Evolutionary conservation across 1,139 yeast species (phyloP).

Genomic region (Zygosaccharomyces sapae): DNA sequence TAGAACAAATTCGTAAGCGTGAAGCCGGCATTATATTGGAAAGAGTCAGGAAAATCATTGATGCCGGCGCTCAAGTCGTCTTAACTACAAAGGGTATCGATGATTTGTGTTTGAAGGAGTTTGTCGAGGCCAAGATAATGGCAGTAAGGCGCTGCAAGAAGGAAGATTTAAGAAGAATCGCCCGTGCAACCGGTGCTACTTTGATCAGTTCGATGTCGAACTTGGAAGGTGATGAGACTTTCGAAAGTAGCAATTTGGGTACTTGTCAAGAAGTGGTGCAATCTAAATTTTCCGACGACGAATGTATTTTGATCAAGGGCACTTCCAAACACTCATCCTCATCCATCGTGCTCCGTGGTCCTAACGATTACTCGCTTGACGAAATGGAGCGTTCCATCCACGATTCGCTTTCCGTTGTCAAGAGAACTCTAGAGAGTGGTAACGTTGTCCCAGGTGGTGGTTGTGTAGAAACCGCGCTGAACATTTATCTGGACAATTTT

Average conservation of each 20-base stretch:
- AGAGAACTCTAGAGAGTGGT: conserved; percentile 94
- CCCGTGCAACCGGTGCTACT: conserved; percentile 97
- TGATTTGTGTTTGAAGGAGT: conserved; percentile 90
- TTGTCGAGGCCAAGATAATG: conserved; percentile 94
- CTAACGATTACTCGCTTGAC: conserved; percentile 92
- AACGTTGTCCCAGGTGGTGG: conserved; percentile 98
- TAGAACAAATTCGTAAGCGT: conserved; percentile 91
- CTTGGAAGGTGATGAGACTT: conserved; percentile 96
- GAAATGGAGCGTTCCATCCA: conserved; percentile 98
- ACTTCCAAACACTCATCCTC: conserved; percentile 91
- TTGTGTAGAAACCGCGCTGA: conserved; percentile 94
- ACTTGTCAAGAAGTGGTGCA: conserved; percentile 89
- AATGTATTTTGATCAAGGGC: conserved; percentile 90
- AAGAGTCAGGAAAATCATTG: conserved; percentile 79
- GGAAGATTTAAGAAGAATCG: conserved; percentile 94
- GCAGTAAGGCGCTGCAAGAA: conserved; percentile 97
- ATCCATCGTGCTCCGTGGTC: conserved; percentile 89
- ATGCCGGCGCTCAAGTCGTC: conserved; percentile 94
- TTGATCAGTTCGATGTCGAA: conserved; percentile 82
- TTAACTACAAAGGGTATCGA: conserved; percentile 98
- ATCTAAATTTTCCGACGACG: conserved; percentile 91
- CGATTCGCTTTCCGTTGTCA: conserved; percentile 91
- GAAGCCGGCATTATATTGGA: conserved; percentile 90
- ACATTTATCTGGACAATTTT: conserved; percentile 90
- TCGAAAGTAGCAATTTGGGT: conserved; percentile 83